Percentiles rank a stretch among this genome's conserved stretches.
These are phyloP conservation scores for Lunularia cruciata DNA, from an alignment of 225 moss, liverwort and hornwort genomes.

Conservation along the genomic window DNA sequence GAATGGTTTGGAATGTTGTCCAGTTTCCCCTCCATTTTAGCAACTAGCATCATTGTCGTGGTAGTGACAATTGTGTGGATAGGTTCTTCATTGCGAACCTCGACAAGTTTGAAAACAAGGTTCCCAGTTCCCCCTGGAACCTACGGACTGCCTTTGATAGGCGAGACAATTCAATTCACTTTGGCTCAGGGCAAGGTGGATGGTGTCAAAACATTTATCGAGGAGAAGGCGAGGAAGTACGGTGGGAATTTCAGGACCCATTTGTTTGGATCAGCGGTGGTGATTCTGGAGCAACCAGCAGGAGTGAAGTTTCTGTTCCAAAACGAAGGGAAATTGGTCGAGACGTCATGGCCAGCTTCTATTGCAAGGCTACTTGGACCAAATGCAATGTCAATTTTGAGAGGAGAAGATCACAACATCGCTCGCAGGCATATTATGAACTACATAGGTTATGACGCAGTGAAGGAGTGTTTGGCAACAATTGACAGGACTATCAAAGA, in stretches of 20 bases:
- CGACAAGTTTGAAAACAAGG: too few species aligned
- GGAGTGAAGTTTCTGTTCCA: constrained; percentile 52
- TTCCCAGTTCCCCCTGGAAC: constrained; percentile 41
- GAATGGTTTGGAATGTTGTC: too few species aligned
- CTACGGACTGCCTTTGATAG: constrained; percentile 42
- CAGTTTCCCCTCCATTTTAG: too few species aligned
- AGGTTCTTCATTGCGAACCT: too few species aligned
- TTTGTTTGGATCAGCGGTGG: constrained; percentile 21
- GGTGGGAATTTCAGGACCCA: constrained; percentile 41
- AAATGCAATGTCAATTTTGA: constrained; percentile 8
- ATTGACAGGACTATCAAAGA: too few species aligned
- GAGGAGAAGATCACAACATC: constrained; percentile 40
- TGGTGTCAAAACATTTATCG: neutral
- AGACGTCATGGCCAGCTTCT: constrained; percentile 35
- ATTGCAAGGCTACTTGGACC: constrained; percentile 39
- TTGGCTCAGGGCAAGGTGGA: constrained; percentile 7
- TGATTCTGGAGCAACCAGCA: constrained; percentile 34
- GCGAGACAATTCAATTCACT: constrained; percentile 28
- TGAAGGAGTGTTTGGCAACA: neutral
- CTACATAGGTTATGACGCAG: neutral
- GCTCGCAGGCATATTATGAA: constrained; percentile 2
- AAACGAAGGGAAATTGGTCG: constrained; percentile 51
- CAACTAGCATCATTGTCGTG: too few species aligned
- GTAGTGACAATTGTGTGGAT: too few species aligned
- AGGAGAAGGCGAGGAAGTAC: constrained; percentile 29